Conservation (phyloP, 2,329 filamentous ascomycete species). For the Aspergillus ruber region DNA sequence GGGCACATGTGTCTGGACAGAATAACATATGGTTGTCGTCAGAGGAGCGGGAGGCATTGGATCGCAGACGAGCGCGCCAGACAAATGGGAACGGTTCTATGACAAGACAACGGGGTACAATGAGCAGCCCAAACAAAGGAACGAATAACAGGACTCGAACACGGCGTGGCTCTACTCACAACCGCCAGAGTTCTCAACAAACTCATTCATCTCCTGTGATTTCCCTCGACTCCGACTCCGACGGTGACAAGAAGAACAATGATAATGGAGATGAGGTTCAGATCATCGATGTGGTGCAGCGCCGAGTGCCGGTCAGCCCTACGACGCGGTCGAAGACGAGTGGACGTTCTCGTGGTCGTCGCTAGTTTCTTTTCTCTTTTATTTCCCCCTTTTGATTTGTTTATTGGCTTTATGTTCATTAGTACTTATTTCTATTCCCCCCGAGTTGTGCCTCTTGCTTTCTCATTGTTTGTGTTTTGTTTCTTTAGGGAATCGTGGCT, state of each 20-base stretch:
- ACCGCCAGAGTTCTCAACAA: slow-evolving; percentile 1
- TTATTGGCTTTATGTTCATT: no score
- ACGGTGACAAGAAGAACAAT: slow-evolving; percentile 13
- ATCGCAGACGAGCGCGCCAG: slow-evolving; percentile 58
- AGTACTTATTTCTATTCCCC: neutral
- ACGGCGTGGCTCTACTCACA: slow-evolving; percentile 5
- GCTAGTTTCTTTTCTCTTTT: neutral
- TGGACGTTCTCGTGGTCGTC: neutral
- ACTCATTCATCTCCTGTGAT: neutral
- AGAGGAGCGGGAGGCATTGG: slow-evolving; percentile 73
- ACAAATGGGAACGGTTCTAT: slow-evolving; percentile 21
- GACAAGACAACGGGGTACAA: neutral
- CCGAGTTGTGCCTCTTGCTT: neutral
- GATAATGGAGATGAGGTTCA: slow-evolving; percentile 28
- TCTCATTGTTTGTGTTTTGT: neutral
- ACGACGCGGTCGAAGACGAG: slow-evolving; percentile 8
- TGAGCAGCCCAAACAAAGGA: neutral
- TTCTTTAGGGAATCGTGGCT: neutral
- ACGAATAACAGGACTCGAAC: slow-evolving; percentile 12
- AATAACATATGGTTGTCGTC: slow-evolving; percentile 72
- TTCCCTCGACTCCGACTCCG: slow-evolving; percentile 11
- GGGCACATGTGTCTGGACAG: slow-evolving; percentile 69
- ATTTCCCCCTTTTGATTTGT: no score
- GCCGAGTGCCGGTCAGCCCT: slow-evolving; percentile 15
- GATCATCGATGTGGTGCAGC: slow-evolving; percentile 24